Conservation (phyloP, 345 rosid genomes). For the Noccaea caerulescens region DNA sequence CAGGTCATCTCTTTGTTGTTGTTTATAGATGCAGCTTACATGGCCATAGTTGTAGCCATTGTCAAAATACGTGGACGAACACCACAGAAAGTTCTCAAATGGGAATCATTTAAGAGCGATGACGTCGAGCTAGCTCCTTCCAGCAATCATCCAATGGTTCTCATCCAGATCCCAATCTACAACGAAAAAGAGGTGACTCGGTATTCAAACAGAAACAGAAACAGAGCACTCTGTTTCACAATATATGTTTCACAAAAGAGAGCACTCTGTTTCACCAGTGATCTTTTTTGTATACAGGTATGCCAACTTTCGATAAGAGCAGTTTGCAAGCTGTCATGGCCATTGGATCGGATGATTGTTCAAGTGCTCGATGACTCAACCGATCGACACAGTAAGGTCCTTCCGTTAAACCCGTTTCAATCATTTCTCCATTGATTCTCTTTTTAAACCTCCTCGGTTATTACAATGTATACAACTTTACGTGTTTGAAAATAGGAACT, state of each 20-base stretch:
- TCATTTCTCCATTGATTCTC: background rate
- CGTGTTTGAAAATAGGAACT: conserved; percentile 47
- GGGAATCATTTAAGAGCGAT: conserved; percentile 46
- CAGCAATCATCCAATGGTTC: conserved; percentile 40
- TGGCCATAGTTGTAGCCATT: conserved; percentile 52
- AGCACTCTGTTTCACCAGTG: conserved; percentile 3
- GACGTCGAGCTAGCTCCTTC: conserved; percentile 59
- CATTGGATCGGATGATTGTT: conserved; percentile 71
- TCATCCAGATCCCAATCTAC: conserved; percentile 43
- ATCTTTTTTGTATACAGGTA: conserved; percentile 49
- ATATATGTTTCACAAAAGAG: conserved; percentile 13
- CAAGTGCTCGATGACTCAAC: conserved; percentile 96
- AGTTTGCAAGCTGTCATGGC: conserved; percentile 93
- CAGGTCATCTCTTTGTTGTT: conserved; percentile 57
- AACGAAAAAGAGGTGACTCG: conserved; percentile 44
- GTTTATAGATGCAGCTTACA: conserved; percentile 57
- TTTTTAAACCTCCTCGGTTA: background rate
- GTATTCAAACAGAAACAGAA: background rate
- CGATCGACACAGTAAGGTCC: conserved; percentile 51
- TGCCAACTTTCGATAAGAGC: conserved; percentile 81
- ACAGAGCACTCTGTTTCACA: conserved; percentile 26
- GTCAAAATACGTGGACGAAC: conserved; percentile 48
- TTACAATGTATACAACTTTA: conserved; percentile 13
- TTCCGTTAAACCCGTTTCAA: conserved; percentile 3
- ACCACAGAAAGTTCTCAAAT: conserved; percentile 52